Conservation (phyloP, 495 filamentous ascomycete genomes). For the Penicillium simplicissimum region DNA sequence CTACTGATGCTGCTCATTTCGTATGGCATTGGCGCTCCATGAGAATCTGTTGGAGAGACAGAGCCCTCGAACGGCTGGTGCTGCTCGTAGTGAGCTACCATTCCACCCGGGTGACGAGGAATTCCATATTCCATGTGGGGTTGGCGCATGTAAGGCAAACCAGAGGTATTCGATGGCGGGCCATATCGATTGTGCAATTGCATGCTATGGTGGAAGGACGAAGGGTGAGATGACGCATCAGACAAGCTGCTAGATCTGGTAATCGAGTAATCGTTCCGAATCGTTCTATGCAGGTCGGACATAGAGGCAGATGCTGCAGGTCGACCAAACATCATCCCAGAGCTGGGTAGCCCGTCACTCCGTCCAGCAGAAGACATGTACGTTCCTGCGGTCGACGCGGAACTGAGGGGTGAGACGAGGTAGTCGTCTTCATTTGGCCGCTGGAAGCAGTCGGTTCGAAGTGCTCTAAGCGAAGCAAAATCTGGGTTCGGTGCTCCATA, state of each 20-base stretch:
- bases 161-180: constrained; percentile 32
- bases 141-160: constrained; percentile 37
- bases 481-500: constrained; percentile 20
- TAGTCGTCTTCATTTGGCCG: constrained; percentile 47
- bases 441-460: constrained; percentile 41
- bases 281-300: constrained; percentile 36
- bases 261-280: constrained; percentile 38
- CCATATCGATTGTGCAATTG: constrained; percentile 37
- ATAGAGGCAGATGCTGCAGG: constrained; percentile 32
- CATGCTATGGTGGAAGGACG: constrained; percentile 35
- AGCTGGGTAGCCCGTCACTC: constrained; percentile 30
- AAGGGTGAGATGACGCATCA: constrained; percentile 32
- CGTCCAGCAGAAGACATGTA: constrained; percentile 40
- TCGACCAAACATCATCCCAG: constrained; percentile 32
- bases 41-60: constrained; percentile 41
- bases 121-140: constrained; percentile 38
- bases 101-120: constrained; percentile 30
- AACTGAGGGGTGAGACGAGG: constrained; percentile 46
- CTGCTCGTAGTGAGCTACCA: constrained; percentile 37
- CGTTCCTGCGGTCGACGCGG: constrained; percentile 44
- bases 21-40: constrained; percentile 25
- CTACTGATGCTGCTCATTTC: constrained; percentile 32
- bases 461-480: constrained; percentile 28
- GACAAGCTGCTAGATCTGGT: constrained; percentile 48
- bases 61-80: constrained; percentile 40